A percentile compares a stretch with the other conserved stretches of the same genome.
phyloP scores from a whole-genome alignment of 345 rosid genomes.

The Atalantia buxifolia region DNA sequence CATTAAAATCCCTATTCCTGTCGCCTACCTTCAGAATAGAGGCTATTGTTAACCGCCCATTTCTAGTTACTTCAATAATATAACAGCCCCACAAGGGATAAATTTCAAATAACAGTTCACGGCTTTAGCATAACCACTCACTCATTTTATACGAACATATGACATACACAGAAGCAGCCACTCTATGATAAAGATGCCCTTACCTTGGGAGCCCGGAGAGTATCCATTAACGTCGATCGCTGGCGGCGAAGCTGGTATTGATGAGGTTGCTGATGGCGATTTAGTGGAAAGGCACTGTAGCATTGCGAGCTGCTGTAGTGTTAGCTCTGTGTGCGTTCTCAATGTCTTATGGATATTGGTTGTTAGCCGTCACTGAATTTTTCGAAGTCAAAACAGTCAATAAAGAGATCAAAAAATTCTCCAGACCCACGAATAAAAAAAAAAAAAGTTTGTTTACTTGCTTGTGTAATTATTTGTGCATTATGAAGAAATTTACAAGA shows the following conservation, averaged over 20 bases:
- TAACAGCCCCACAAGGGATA: not conserved
- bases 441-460: too few species aligned
- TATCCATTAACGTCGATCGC: conserved; percentile 18
- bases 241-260: conserved; percentile 21
- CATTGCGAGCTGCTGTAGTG: conserved; percentile 19
- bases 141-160: conserved; percentile 51
- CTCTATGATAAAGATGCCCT: not conserved
- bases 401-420: not conserved
- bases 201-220: conserved; percentile 40
- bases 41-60: not conserved
- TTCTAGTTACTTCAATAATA: not conserved
- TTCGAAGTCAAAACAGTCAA: not conserved
- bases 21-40: not conserved
- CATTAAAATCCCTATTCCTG: not conserved
- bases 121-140: conserved; percentile 10
- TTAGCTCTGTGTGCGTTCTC: not conserved
- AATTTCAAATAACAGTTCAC: not conserved
- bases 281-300: conserved; percentile 51
- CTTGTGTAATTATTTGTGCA: not conserved
- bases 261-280: conserved; percentile 36
- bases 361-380: not conserved
- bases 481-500: not conserved
- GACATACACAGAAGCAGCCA: not conserved
- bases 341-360: not conserved
- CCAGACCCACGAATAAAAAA: not conserved